Base-by-base conservation (phyloP, 2,329 filamentous ascomycete species). In the Xylariomycetidae sp. region DNA sequence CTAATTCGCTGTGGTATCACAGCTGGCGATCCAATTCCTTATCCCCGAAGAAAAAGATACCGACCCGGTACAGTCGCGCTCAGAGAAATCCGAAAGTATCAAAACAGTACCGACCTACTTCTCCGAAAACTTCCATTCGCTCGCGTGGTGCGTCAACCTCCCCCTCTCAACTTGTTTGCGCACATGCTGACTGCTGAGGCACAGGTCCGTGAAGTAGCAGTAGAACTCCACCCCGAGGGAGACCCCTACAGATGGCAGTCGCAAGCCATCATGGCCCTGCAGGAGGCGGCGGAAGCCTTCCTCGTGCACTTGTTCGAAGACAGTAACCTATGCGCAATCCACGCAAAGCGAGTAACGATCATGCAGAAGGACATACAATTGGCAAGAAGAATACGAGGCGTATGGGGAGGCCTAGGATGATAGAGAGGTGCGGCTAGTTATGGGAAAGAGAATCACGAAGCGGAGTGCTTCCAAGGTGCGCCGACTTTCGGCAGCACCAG, bases 321-420 rank as follows among this genome's bases (percentile, higher is more conserved):
- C 63, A 87, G 87, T 46, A 96, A 97, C 66, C 75, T 97, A 26
- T 96, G 90, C 66, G 92, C 90, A 43, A 89, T 97, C 51, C 90
- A 97, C 64, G 92, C 90, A 42, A 96, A 95, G 69, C 76, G 90
- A 58, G 88, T 97, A 33, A 97, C 90, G 25, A 94, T 96, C 51
- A 90, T 94, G 86, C 88, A 92, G 63, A 95, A 95, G 67, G 92
- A 97, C 63, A 95, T 98, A 51, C 90, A 96, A 66, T 75, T 97
- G 40, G 90, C 90, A 14, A 70, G 85, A 52, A 69, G 85, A 46
- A 88, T 90, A 63, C 72, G 85, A 32, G 85, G 85, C 10, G 74
- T 81, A 28, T 89, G 84, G 84, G 85, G 80, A 29, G 84, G 83
- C 5, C 49, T 70, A 66, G 64, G 82, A 62, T 64, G 44, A 46